A percentile compares a stretch with the other conserved stretches of the same genome.
Conservation (phyloP, 2,329 filamentous ascomycete genomes). For the Fusarium papillatum region DNA sequence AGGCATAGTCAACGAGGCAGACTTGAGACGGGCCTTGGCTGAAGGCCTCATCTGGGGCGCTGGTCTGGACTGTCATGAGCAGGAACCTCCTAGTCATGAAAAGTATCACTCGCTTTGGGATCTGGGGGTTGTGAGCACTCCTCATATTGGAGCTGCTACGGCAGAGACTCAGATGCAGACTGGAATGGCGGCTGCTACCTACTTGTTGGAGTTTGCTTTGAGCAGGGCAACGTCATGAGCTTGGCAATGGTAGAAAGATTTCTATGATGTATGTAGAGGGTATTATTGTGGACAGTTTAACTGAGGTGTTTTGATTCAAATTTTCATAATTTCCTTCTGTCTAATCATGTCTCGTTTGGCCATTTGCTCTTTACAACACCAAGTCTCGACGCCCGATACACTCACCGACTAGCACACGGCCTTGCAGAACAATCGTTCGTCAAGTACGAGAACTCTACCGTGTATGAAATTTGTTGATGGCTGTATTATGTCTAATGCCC, state of each 20-base stretch:
- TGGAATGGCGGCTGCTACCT: conserved; percentile 42
- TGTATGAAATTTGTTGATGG: neutral
- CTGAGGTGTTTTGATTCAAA: neutral
- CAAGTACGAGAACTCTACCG: neutral
- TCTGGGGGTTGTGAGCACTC: conserved; percentile 55
- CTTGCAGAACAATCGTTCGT: neutral
- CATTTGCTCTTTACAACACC: neutral
- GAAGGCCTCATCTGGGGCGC: conserved; percentile 54
- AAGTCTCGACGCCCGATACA: neutral
- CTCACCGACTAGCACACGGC: neutral
- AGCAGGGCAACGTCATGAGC: neutral
- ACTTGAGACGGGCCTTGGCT: conserved; percentile 47
- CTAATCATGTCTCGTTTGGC: neutral
- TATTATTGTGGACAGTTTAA: neutral
- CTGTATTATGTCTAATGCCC: neutral
- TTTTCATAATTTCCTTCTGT: no score
- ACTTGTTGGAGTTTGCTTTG: conserved; percentile 37
- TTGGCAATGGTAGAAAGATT: neutral
- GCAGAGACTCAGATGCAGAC: conserved; percentile 47
- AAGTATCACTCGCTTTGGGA: conserved; percentile 51
- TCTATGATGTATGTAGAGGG: neutral
- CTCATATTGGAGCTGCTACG: conserved; percentile 62
- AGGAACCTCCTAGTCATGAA: conserved; percentile 53
- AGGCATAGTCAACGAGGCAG: conserved; percentile 55
- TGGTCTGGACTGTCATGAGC: conserved; percentile 55